These are phyloP conservation scores for Phytophthora lateralis DNA, from an alignment of 352 stramenopile species.

Conservation along the genomic window DNA sequence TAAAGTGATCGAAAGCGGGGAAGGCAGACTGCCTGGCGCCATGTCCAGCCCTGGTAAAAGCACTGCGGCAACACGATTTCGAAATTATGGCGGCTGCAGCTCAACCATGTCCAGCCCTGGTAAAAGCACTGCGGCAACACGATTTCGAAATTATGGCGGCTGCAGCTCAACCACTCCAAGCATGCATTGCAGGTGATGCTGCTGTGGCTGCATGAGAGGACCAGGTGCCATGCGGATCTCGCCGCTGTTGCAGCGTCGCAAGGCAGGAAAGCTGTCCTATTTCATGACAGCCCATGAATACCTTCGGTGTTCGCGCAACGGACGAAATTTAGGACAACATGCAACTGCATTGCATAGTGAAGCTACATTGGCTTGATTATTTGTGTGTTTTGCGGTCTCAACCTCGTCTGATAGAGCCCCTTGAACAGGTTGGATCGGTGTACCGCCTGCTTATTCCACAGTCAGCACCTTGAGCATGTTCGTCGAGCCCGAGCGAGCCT, in stretches of 20 bases:
- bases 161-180: background rate
- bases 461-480: conserved; percentile 94
- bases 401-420: conserved; percentile 19
- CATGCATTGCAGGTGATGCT: background rate
- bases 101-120: conserved; percentile 15
- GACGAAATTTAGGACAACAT: background rate
- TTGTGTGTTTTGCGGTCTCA: conserved; percentile 10
- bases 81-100: conserved; percentile 10
- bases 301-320: conserved; percentile 4
- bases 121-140: conserved; percentile 10
- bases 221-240: background rate
- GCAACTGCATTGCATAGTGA: conserved; percentile 21
- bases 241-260: background rate
- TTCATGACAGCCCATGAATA: too few relatives aligned
- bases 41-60: conserved; percentile 9
- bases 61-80: conserved; percentile 24
- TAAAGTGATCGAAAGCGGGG: conserved; percentile 8
- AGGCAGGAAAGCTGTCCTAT: too few relatives aligned
- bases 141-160: conserved; percentile 25
- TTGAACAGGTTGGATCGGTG: conserved; percentile 13
- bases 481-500: conserved; percentile 87
- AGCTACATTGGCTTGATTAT: conserved; percentile 30
- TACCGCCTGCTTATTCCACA: conserved; percentile 57
- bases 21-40: conserved; percentile 7
- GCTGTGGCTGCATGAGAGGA: background rate